Conservation (phyloP, 2,329 filamentous ascomycete species). For the Fusarium verticillioides region DNA sequence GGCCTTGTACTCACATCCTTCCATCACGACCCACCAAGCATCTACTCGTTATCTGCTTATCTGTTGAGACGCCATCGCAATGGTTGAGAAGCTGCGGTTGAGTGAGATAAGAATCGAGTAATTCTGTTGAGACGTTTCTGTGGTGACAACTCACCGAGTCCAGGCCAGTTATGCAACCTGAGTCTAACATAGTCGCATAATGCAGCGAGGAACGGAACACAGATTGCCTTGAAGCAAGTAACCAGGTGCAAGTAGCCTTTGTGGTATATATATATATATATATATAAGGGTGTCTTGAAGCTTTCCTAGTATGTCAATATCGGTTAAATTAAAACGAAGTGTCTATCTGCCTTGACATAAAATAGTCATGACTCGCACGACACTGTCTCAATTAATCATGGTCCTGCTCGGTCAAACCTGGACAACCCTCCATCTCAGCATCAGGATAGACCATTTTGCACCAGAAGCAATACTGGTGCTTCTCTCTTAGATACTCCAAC, state of each 20-base stretch:
- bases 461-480: slow-evolving; percentile 92
- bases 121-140: slow-evolving; percentile 19
- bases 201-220: background rate
- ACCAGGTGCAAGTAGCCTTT: background rate
- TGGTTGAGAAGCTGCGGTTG: slow-evolving; percentile 1
- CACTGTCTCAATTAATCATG: slow-evolving; percentile 58
- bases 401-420: slow-evolving; percentile 87
- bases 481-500: slow-evolving; percentile 75
- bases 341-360: background rate
- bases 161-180: background rate
- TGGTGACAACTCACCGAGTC: background rate
- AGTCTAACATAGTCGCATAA: background rate
- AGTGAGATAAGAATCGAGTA: background rate
- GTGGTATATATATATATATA: background rate
- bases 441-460: slow-evolving; percentile 88
- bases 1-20: background rate
- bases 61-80: background rate
- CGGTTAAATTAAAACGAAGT: background rate
- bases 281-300: background rate
- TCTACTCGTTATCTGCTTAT: background rate
- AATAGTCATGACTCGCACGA: background rate
- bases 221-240: background rate
- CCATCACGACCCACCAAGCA: background rate
- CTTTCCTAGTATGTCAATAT: background rate
- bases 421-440: slow-evolving; percentile 84